Evolutionary conservation across 2,329 filamentous ascomycete species (phyloP), one percentile per base, ranked within the genome.

Genomic region (Grosmannia huntii): DNA sequence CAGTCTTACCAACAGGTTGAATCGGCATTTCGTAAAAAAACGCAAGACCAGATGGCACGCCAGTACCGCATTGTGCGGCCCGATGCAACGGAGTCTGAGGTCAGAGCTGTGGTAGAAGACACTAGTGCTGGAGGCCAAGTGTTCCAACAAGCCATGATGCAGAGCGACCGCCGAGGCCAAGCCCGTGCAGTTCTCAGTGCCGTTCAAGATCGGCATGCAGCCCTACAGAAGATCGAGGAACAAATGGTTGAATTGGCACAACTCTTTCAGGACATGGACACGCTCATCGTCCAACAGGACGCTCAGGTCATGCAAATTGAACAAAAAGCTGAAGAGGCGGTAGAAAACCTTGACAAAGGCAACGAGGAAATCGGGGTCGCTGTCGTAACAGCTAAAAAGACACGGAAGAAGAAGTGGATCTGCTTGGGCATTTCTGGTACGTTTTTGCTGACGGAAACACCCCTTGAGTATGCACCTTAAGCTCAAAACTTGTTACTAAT

Each of bases 391-490:
- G 92, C 92, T 10, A 80, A 86, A 69, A 82, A 83, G 65, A 89
- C 87, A 55, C 81, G 89, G 65, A 89, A 84, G 76, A 95, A 95
- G 90, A 96, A 96, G 87, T 96, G 90, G 91, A 91, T 88, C 70
- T 96, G 90, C 77, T 74, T 96, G 65, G 84, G 86, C 66, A 89
- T 96, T 67, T 75, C 78, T 65, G 74, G 80, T 83, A 75, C 65
- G 80, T 72, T 46, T 55, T 36, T 11, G 21, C 4, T 14, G 12
- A 19, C 7, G 2, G 28, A 11, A 7, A 3, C 5, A 14, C 19
- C 25, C 67, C 23, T 36, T 16, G 2, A 38, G 9, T 44, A 21
- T 19, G 12, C 6, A 1, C 4, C 25, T 16, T 38, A 2, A 4
- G 36, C 4, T 51, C 19, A 11, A 7, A 4, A 19, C 11, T 19